These are phyloP conservation scores for Blastobotrys proliferans DNA, from an alignment of 1,139 yeast genomes.

Conservation along the genomic window DNA sequence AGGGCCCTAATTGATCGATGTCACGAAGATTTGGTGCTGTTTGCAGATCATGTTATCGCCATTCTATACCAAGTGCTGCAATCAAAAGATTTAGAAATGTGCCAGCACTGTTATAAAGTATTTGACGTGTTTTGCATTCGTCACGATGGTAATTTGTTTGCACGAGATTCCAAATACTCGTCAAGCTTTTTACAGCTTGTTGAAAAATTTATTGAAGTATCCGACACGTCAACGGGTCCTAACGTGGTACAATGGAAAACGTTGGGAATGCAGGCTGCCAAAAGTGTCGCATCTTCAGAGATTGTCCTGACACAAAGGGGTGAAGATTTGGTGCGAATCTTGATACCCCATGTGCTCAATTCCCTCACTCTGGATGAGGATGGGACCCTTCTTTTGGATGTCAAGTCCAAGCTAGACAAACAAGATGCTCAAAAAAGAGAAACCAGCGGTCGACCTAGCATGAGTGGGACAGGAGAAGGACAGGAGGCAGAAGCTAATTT, in stretches of 20 bases:
- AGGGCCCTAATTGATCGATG: constrained; percentile 70
- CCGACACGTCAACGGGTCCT: constrained; percentile 29
- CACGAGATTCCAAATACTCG: constrained; percentile 66
- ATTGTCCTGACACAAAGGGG: constrained; percentile 42
- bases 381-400: constrained; percentile 11
- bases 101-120: constrained; percentile 43
- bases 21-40: constrained; percentile 75
- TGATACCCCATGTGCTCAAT: constrained; percentile 42
- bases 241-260: constrained; percentile 48
- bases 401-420: constrained; percentile 11
- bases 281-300: constrained; percentile 43
- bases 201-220: constrained; percentile 21
- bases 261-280: constrained; percentile 45
- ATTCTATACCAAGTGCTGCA: constrained; percentile 43
- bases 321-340: constrained; percentile 38
- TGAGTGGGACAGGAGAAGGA: constrained; percentile 9
- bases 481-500: neutral
- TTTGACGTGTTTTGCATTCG: constrained; percentile 59
- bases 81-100: constrained; percentile 52
- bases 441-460: constrained; percentile 3
- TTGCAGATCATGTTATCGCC: constrained; percentile 50
- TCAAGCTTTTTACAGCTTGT: constrained; percentile 45
- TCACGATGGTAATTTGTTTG: constrained; percentile 63
- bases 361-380: constrained; percentile 20
- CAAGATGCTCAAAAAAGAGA: constrained; percentile 11